Percentiles rank a stretch among this genome's conserved stretches.
Evolutionary conservation across 2,329 filamentous ascomycete species (phyloP).

Genomic region (Pseudonectria foliicola): DNA sequence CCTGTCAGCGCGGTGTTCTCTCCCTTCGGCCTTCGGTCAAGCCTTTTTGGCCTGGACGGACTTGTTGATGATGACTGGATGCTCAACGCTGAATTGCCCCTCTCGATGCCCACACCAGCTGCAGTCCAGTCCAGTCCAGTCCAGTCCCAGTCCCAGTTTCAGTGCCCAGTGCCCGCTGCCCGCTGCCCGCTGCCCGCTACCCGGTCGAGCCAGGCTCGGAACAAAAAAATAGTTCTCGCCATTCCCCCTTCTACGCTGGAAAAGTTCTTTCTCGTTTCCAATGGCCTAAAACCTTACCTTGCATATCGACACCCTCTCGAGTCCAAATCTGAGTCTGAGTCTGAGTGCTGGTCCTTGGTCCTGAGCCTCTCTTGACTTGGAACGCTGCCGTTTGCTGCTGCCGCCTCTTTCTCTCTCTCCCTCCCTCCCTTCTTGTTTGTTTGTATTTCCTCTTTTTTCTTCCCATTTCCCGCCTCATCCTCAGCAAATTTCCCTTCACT

Average conservation of each 20-base stretch:
- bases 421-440: constrained; percentile 2
- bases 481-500: constrained; percentile 9
- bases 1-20: constrained; percentile 17
- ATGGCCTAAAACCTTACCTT: background rate
- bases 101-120: constrained; percentile 18
- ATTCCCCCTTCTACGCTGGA: constrained; percentile 16
- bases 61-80: too few species aligned
- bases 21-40: constrained; percentile 1
- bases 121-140: too few species aligned
- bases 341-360: too few species aligned
- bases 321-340: too few species aligned
- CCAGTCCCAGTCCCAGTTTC: too few species aligned
- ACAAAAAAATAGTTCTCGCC: constrained; percentile 25
- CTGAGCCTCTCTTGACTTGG: constrained; percentile 2
- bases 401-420: constrained; percentile 10
- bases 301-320: too few species aligned
- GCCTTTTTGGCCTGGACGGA: too few species aligned
- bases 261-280: background rate
- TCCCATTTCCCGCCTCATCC: constrained; percentile 8
- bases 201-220: constrained; percentile 8
- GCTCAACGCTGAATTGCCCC: background rate
- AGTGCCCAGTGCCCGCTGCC: too few species aligned
- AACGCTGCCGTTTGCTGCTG: constrained; percentile 6
- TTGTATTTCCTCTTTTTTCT: background rate
- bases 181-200: constrained; percentile 16